Base-by-base conservation (phyloP, 352 stramenopile genomes). In the Pythium guiyangense region DNA sequence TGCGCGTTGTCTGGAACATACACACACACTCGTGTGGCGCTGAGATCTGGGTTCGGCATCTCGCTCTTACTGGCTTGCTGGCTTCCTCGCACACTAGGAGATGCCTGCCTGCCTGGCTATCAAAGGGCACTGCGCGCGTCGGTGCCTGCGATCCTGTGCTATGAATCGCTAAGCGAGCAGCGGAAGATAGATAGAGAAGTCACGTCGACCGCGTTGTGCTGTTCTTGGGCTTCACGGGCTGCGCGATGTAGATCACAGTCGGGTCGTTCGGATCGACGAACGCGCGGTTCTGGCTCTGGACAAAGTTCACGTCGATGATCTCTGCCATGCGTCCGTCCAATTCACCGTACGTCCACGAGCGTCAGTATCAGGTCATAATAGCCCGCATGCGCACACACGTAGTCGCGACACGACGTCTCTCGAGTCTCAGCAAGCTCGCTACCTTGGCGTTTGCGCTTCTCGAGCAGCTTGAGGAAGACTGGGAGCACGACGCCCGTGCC, bases 241-340 rank as follows among this genome's bases (percentile, higher is more conserved):
- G 84, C 10, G 74, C 71, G 34, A 92, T 83, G 62, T 92, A 94
- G 66, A 94, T 87, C 31, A 90, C 71, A 2, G 82, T 90, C 5
- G 86, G 86, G 49, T 96, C 86, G 71, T 92, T 94, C 42, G 86
- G 86, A 49, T 94, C 84, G 25, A 94, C 79, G 68, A 90, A 94
- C 10, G 84, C 84, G 44, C 86, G 87, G 49, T 92, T 87, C 66
- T 92, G 84, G 64, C 62, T 90, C 43, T 85, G 75, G 31, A 92
- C 77, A 59, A 91, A 92, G 46, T 48, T 74, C 66, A 78, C 60
- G 59, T 92, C 84, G 63, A 90, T 74, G 39, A 69, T 71, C 62
- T 88, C 80, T 80, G 42, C 20, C 22, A 20, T 22, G 56, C 25
- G 29, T 34, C 54, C n/a, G 53, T 34, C 4, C 25, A 54, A 25